Percentiles rank a stretch among this genome's conserved stretches.
These are phyloP conservation scores for Dryas drummondii DNA, from an alignment of 306 rosid genomes.

Conservation along the genomic window DNA sequence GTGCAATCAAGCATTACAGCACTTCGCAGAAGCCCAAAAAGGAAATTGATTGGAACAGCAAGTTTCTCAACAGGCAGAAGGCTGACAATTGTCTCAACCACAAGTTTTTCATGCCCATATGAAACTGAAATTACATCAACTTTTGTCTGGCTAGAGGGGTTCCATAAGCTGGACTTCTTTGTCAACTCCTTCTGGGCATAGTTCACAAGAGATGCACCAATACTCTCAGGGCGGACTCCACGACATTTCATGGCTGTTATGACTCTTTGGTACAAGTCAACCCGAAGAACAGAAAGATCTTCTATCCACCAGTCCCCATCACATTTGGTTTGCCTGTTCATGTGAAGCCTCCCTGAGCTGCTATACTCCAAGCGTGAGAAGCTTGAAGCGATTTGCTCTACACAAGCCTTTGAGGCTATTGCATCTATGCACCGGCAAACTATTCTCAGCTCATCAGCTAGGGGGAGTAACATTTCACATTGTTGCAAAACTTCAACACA, in stretches of 20 bases:
- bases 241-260: conserved; percentile 95
- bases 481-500: conserved; percentile 91
- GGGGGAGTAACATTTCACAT: conserved; percentile 81
- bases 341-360: conserved; percentile 94
- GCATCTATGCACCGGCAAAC: conserved; percentile 89
- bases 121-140: conserved; percentile 54
- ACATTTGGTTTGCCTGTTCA: conserved; percentile 84
- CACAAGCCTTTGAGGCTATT: conserved; percentile 92
- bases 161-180: conserved; percentile 78
- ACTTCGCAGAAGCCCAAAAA: conserved; percentile 84
- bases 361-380: conserved; percentile 96
- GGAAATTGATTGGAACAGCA: conserved; percentile 80
- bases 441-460: conserved; percentile 77
- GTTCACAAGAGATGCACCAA: conserved; percentile 78
- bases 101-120: conserved; percentile 65
- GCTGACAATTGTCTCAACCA: conserved; percentile 83
- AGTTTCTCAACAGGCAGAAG: conserved; percentile 91
- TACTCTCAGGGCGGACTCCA: conserved; percentile 93
- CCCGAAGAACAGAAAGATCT: conserved; percentile 83
- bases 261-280: conserved; percentile 81
- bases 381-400: conserved; percentile 97
- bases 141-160: conserved; percentile 71
- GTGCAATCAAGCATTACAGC: conserved; percentile 87
- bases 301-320: conserved; percentile 99
- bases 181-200: conserved; percentile 92